phyloP scores from a whole-genome alignment of 106 monocot species.

The Dactylorhiza incarnata region DNA sequence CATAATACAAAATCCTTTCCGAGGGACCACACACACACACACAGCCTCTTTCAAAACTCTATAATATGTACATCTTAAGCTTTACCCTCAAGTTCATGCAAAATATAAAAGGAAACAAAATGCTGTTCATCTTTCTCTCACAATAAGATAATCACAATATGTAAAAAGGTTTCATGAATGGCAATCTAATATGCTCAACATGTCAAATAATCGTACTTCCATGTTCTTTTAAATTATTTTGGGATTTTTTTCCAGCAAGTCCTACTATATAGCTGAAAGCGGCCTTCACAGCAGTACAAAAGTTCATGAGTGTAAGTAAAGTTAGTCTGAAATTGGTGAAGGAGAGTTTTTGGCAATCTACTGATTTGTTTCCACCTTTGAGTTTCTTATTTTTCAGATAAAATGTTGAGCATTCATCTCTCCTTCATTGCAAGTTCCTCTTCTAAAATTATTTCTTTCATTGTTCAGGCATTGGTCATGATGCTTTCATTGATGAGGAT shows the following conservation, averaged over 20 bases:
- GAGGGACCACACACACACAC: neutral
- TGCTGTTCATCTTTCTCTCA: neutral
- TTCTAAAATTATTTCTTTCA: neutral
- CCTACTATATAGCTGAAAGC: neutral
- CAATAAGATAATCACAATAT: neutral
- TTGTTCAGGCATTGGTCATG: neutral
- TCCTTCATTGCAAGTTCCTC: neutral
- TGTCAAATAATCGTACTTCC: neutral
- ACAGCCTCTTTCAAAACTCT: neutral
- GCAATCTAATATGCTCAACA: neutral
- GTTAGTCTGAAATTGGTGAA: neutral
- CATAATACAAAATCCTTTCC: too few species aligned
- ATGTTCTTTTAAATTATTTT: neutral
- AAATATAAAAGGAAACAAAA: neutral
- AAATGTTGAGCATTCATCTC: neutral
- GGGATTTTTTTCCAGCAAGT: neutral
- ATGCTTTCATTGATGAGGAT: neutral
- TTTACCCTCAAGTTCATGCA: neutral
- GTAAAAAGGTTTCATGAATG: neutral
- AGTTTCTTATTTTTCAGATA: neutral
- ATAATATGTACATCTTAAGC: neutral
- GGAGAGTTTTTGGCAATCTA: neutral
- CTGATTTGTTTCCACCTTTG: neutral
- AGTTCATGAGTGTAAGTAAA: neutral
- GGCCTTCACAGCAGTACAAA: neutral